These are phyloP conservation scores for Priceomyces medius DNA, from an alignment of 805 yeast species.

Conservation along the genomic window DNA sequence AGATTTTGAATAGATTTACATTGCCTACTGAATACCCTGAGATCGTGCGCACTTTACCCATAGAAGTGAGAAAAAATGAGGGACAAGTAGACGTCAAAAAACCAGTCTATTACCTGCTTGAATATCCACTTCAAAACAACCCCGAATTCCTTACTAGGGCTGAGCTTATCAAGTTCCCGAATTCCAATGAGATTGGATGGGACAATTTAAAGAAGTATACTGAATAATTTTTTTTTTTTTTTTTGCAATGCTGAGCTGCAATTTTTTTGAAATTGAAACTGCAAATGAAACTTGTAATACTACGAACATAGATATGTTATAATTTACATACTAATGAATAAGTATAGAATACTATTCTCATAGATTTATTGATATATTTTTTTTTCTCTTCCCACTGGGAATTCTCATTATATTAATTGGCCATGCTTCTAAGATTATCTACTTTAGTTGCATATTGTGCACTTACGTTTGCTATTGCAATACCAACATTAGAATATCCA, in stretches of 20 bases:
- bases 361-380: not conserved
- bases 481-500: not conserved
- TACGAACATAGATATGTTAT: not conserved
- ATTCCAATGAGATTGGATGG: conserved; percentile 44
- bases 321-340: not conserved
- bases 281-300: not conserved
- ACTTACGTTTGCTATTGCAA: not conserved
- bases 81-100: conserved; percentile 24
- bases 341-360: not conserved
- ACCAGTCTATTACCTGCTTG: conserved; percentile 33
- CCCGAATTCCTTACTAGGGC: conserved; percentile 36
- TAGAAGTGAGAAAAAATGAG: conserved; percentile 25
- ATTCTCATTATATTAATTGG: not conserved
- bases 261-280: not conserved
- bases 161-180: conserved; percentile 43
- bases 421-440: not conserved
- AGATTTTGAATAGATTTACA: conserved; percentile 27
- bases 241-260: not conserved
- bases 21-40: conserved; percentile 34
- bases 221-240: conserved; percentile 1
- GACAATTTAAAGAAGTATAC: conserved; percentile 39
- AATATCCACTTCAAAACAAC: conserved; percentile 28
- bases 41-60: conserved; percentile 30
- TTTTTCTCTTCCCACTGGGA: not conserved
- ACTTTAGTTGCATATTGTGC: not conserved